phyloP scores from a whole-genome alignment of 2,329 filamentous ascomycete species.

The Beauveria asiatica region DNA sequence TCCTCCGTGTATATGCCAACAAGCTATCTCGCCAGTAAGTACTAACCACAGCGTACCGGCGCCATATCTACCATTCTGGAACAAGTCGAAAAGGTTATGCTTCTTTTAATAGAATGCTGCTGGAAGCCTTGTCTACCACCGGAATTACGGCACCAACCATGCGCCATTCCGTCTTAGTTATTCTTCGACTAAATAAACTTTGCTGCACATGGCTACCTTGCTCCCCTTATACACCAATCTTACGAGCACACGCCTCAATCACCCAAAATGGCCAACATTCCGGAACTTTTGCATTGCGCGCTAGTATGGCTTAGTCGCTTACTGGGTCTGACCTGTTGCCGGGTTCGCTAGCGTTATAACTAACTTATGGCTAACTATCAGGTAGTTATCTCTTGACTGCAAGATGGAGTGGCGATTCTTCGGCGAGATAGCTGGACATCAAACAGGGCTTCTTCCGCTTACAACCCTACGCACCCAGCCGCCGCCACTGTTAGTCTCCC shows the following conservation, averaged over 20 bases:
- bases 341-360: neutral
- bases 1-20: no score
- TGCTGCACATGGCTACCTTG: neutral
- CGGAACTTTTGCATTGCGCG: constrained; percentile 3
- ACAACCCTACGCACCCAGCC: neutral
- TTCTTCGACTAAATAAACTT: neutral
- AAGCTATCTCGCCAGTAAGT: no score
- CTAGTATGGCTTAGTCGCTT: neutral
- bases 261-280: constrained; percentile 1
- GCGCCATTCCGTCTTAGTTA: neutral
- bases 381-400: neutral
- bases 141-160: neutral
- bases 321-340: neutral
- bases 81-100: no score
- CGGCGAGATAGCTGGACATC: neutral
- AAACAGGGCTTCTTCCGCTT: no score
- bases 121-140: neutral
- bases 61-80: no score
- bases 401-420: neutral
- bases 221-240: neutral
- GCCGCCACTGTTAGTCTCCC: neutral
- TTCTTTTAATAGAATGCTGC: neutral
- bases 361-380: no score
- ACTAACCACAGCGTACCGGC: no score
- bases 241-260: neutral